Percentiles rank a stretch among this genome's conserved stretches.
These are phyloP conservation scores for Phytophthora ramorum DNA, from an alignment of 352 stramenopile species.

Conservation along the genomic window DNA sequence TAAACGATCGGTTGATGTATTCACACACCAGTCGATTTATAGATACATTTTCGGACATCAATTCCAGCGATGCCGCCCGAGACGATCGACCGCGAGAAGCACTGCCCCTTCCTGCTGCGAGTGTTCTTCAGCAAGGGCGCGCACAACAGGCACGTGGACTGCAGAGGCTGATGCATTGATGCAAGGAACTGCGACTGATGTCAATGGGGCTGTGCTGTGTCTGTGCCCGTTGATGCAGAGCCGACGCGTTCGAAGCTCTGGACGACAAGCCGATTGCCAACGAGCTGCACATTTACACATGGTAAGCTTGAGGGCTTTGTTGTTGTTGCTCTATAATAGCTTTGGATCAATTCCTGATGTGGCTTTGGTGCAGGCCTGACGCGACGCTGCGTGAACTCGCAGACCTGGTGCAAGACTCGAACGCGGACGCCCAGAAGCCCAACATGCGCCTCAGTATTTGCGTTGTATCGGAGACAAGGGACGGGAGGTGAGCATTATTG, in stretches of 20 bases:
- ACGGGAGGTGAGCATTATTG: constrained; percentile 47
- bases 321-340: background rate
- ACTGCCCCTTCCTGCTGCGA: constrained; percentile 74
- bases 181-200: constrained; percentile 10
- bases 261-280: constrained; percentile 58
- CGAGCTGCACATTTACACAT: constrained; percentile 81
- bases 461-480: constrained; percentile 60
- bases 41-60: constrained; percentile 15
- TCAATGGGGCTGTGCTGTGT: constrained; percentile 5
- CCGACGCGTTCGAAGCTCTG: constrained; percentile 65
- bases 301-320: constrained; percentile 32
- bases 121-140: constrained; percentile 67
- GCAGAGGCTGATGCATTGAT: background rate
- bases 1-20: background rate
- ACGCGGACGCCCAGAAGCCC: constrained; percentile 56
- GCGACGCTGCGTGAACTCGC: constrained; percentile 75
- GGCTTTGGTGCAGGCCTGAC: constrained; percentile 50
- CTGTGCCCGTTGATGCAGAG: constrained; percentile 34
- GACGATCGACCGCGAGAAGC: constrained; percentile 64
- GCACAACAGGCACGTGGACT: constrained; percentile 53
- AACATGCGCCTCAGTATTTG: constrained; percentile 68
- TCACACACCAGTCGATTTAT: background rate
- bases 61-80: constrained; percentile 30
- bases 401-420: constrained; percentile 75
- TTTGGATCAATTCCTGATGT: background rate